Percentiles rank a stretch among this genome's conserved stretches.
These are phyloP conservation scores for Cercospora brassicicola DNA, from an alignment of 2,329 filamentous ascomycete species.

Conservation along the genomic window DNA sequence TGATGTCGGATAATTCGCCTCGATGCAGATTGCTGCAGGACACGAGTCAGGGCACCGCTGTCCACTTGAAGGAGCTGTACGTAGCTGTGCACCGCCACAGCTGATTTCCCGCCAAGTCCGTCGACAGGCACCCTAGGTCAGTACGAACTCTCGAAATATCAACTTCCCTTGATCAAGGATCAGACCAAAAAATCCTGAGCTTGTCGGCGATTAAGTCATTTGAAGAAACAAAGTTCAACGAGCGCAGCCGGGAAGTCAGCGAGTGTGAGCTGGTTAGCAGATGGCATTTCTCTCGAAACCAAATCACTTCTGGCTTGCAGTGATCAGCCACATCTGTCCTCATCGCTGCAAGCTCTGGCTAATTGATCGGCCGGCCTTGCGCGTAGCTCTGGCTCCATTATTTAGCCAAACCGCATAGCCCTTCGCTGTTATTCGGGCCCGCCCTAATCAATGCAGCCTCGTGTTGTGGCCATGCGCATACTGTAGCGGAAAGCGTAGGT, in stretches of 20 bases:
- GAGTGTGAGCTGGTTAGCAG: neutral
- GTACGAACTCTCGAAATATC: neutral
- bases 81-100: constrained; percentile 11
- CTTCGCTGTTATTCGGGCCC: neutral
- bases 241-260: neutral
- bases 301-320: neutral
- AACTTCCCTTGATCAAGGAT: neutral
- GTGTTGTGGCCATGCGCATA: neutral
- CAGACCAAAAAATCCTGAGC: neutral
- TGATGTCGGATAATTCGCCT: constrained; percentile 12
- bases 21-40: constrained; percentile 7
- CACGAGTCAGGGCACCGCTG: constrained; percentile 10
- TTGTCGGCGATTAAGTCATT: neutral
- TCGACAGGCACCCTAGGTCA: constrained; percentile 3
- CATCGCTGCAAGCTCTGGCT: neutral
- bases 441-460: neutral
- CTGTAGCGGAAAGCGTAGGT: neutral
- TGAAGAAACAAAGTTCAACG: neutral
- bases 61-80: neutral
- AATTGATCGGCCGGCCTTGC: neutral
- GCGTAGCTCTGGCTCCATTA: neutral
- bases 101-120: neutral
- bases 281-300: neutral
- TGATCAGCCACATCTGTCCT: neutral
- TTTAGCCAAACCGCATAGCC: neutral